phyloP scores from a whole-genome alignment of 495 filamentous ascomycete genomes.

The Penicillium crystallinum region DNA sequence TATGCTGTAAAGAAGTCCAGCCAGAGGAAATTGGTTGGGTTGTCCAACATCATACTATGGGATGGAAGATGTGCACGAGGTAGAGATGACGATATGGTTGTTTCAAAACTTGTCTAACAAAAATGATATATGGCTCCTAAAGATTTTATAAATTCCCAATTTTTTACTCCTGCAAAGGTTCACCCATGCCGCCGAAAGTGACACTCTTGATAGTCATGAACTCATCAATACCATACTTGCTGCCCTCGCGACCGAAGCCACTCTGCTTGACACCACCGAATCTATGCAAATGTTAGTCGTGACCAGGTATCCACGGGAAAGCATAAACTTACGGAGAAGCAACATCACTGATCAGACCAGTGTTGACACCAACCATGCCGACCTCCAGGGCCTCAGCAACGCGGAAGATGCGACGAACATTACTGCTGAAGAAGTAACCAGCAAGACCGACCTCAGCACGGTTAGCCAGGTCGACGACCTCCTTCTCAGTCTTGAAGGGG shows the following conservation, averaged over 20 bases:
- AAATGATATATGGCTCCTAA: neutral
- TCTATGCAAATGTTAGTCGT: conserved; percentile 28
- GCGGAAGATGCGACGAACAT: conserved; percentile 64
- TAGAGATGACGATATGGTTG: neutral
- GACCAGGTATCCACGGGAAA: neutral
- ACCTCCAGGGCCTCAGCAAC: conserved; percentile 83
- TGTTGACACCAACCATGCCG: conserved; percentile 88
- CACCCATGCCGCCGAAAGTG: conserved; percentile 71
- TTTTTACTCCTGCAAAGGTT: conserved; percentile 42
- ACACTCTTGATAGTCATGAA: conserved; percentile 85
- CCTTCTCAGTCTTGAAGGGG: conserved; percentile 74
- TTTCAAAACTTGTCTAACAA: neutral
- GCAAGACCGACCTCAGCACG: conserved; percentile 72
- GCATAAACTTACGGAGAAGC: conserved; percentile 54
- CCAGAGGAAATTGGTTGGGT: too few relatives aligned
- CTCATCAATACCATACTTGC: conserved; percentile 85
- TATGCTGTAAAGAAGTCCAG: too few relatives aligned
- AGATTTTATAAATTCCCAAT: neutral
- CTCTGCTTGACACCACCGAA: conserved; percentile 94
- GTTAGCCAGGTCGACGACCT: conserved; percentile 78
- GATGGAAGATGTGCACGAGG: neutral
- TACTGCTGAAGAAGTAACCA: conserved; percentile 80
- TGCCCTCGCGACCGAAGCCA: conserved; percentile 90
- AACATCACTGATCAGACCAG: conserved; percentile 75
- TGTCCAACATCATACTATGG: neutral